Percentiles rank a stretch among this genome's conserved stretches.
Evolutionary conservation across 1,284 basidiomycete species (phyloP).

Genomic region (Wallemia ichthyophaga): DNA sequence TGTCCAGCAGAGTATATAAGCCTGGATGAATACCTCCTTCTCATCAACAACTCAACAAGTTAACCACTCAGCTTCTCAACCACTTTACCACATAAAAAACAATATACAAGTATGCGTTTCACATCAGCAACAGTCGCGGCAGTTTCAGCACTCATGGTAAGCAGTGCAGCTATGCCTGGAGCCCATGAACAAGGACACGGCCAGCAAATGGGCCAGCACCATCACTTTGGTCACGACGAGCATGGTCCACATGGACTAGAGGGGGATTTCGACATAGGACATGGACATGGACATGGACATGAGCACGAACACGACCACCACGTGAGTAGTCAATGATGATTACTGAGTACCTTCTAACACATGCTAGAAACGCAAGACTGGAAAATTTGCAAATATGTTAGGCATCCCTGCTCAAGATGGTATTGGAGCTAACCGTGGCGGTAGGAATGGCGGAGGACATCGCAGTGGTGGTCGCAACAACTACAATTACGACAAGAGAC

Average conservation of each 20-base stretch:
- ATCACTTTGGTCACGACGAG: background rate
- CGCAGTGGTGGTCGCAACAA: background rate
- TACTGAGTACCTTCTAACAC: background rate
- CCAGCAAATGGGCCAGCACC: background rate
- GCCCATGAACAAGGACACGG: background rate
- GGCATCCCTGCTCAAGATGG: background rate
- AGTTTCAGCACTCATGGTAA: background rate
- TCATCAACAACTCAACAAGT: too few relatives aligned
- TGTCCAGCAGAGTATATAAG: too few relatives aligned
- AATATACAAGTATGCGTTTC: too few relatives aligned
- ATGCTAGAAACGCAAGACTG: background rate
- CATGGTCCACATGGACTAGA: background rate
- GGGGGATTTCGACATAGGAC: background rate
- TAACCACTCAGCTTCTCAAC: background rate
- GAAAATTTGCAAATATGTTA: background rate
- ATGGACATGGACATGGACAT: background rate
- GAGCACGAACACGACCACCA: background rate
- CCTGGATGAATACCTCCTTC: background rate
- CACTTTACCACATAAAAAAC: background rate
- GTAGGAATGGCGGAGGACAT: background rate
- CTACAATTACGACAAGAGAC: background rate
- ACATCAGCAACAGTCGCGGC: background rate
- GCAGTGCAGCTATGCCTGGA: background rate
- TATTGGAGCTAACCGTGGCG: background rate
- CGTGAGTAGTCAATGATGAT: background rate